phyloP scores from a whole-genome alignment of 129 eudicot genomes.

The Lactuca sativa region DNA sequence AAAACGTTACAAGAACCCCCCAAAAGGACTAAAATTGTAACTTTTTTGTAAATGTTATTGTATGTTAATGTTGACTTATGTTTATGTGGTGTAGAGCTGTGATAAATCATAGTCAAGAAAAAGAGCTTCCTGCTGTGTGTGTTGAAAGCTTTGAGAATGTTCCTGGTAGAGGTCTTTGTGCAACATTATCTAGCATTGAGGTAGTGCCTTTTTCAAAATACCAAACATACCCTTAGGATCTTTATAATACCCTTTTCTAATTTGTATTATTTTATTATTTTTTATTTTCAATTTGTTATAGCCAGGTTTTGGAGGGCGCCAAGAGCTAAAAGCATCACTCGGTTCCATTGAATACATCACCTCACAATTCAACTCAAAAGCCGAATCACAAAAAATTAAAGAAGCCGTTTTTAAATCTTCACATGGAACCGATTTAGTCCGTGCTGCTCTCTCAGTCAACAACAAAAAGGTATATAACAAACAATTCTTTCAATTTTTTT shows the following conservation, averaged over 20 bases:
- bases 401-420: slow-evolving; percentile 76
- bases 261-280: not conserved
- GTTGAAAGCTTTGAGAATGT: slow-evolving; percentile 89
- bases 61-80: not conserved
- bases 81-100: slow-evolving; percentile 71
- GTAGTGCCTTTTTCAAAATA: slow-evolving; percentile 37
- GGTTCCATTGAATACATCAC: slow-evolving; percentile 95
- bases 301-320: slow-evolving; percentile 86
- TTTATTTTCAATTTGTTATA: slow-evolving; percentile 38
- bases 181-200: slow-evolving; percentile 87
- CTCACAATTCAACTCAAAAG: slow-evolving; percentile 68
- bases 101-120: slow-evolving; percentile 83
- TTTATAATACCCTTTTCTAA: not conserved
- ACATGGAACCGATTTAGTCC: slow-evolving; percentile 79
- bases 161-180: slow-evolving; percentile 95
- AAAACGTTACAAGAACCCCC: no score
- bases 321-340: slow-evolving; percentile 77
- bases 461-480: slow-evolving; percentile 63
- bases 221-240: no score
- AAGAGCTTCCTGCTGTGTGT: slow-evolving; percentile 90
- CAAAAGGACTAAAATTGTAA: no score
- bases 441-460: slow-evolving; percentile 90
- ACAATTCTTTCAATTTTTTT: not conserved
- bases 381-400: slow-evolving; percentile 67
- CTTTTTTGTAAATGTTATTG: no score